Percentiles rank a stretch among this genome's conserved stretches.
Conservation (phyloP, 495 filamentous ascomycete species). For the Talaromyces proteolyticus region DNA sequence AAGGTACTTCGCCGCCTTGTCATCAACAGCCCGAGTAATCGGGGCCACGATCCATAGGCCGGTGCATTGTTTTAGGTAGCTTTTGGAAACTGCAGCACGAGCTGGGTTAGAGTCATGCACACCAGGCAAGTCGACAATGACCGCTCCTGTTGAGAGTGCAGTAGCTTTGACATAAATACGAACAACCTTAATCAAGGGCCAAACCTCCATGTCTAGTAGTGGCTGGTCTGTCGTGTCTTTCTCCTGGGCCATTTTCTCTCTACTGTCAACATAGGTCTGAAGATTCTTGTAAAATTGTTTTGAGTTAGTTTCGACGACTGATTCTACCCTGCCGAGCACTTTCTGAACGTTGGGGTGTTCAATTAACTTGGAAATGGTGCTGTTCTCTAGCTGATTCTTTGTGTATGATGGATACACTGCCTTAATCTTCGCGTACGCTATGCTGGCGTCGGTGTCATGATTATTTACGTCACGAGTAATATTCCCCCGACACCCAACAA, state of each 20-base stretch:
- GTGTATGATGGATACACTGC: slow-evolving; percentile 56
- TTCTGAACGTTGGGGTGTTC: slow-evolving; percentile 19
- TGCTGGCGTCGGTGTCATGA: slow-evolving; percentile 43
- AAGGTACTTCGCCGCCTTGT: slow-evolving; percentile 56
- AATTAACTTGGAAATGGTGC: slow-evolving; percentile 24
- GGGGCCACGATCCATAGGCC: slow-evolving; percentile 53
- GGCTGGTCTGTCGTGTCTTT: slow-evolving; percentile 10
- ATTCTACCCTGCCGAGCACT: slow-evolving; percentile 42
- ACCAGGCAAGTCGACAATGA: slow-evolving; percentile 64
- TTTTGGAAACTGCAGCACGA: slow-evolving; percentile 51
- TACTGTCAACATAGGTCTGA: slow-evolving; percentile 46
- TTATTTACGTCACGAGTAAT: slow-evolving; percentile 37
- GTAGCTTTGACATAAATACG: slow-evolving; percentile 49
- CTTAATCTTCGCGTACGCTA: slow-evolving; percentile 60
- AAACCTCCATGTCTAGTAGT: slow-evolving; percentile 43
- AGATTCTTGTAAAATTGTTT: slow-evolving; percentile 37
- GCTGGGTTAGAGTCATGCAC: slow-evolving; percentile 61
- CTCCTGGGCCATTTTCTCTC: slow-evolving; percentile 34
- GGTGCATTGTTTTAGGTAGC: slow-evolving; percentile 53
- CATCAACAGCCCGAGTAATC: slow-evolving; percentile 59
- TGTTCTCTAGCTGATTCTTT: slow-evolving; percentile 38
- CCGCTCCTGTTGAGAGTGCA: slow-evolving; percentile 53
- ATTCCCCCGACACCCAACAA: slow-evolving; percentile 39
- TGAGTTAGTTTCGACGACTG: slow-evolving; percentile 29
- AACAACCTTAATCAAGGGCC: slow-evolving; percentile 65